Percentiles rank a stretch among this genome's conserved stretches.
These are phyloP conservation scores for Amauroascus niger DNA, from an alignment of 2,329 filamentous ascomycete genomes.

Conservation along the genomic window DNA sequence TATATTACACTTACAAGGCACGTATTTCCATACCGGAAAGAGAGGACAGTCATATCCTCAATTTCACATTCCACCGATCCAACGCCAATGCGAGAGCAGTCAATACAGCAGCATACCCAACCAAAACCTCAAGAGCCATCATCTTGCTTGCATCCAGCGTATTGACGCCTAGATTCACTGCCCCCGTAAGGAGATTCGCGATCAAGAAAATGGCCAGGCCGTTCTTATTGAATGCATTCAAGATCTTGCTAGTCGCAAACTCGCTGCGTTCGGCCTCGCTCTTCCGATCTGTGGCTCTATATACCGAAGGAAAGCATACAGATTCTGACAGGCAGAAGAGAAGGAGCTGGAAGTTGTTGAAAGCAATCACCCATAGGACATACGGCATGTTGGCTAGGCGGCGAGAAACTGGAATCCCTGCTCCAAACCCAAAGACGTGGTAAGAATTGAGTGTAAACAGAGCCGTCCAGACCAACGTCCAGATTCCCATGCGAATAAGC, in stretches of 20 bases:
- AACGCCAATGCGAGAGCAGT: conserved; percentile 52
- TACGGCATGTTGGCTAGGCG: conserved; percentile 90
- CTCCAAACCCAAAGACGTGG: conserved; percentile 58
- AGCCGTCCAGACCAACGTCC: conserved; percentile 57
- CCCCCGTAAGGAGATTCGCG: conserved; percentile 79
- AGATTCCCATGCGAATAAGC: conserved; percentile 53
- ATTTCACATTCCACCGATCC: conserved; percentile 30
- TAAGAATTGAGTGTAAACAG: conserved; percentile 62
- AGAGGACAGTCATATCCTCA: conserved; percentile 18
- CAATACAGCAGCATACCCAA: conserved; percentile 60
- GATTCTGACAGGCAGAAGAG: conserved; percentile 70
- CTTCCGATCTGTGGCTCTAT: conserved; percentile 46
- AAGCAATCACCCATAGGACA: conserved; percentile 82
- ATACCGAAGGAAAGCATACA: conserved; percentile 62
- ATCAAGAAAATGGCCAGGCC: conserved; percentile 75
- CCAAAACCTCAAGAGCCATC: conserved; percentile 61
- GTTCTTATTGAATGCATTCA: conserved; percentile 79
- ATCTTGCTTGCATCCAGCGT: conserved; percentile 62
- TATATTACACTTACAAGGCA: no score
- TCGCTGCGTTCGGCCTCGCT: conserved; percentile 56
- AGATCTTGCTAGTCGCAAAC: conserved; percentile 66
- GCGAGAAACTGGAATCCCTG: conserved; percentile 62
- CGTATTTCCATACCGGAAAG: no score
- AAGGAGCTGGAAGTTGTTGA: conserved; percentile 75
- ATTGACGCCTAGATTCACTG: conserved; percentile 77